Conservation (phyloP, 345 rosid species). For the Clausena lansium region DNA sequence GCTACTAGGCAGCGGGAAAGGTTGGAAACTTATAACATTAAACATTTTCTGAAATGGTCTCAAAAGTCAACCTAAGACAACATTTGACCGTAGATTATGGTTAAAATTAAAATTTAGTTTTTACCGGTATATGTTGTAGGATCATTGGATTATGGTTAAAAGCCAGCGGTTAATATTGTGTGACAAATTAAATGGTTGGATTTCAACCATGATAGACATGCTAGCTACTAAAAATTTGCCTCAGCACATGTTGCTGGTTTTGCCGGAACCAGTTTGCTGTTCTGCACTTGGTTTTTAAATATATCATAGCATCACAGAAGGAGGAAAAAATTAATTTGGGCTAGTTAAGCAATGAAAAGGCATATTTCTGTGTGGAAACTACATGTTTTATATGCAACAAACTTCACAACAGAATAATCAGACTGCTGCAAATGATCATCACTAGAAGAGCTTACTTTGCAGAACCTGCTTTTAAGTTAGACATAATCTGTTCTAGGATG, state of each 20-base stretch:
- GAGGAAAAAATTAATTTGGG: background rate
- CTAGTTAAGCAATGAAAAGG: background rate
- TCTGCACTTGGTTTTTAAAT: background rate
- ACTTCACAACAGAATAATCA: background rate
- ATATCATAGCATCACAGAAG: background rate
- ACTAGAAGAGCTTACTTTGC: background rate
- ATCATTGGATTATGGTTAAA: background rate
- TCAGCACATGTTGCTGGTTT: background rate
- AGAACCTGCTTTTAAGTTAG: background rate
- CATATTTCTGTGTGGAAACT: background rate
- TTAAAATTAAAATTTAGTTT: slow-evolving; percentile 1
- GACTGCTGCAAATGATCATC: slow-evolving; percentile 5
- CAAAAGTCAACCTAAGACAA: background rate
- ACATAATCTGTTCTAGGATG: background rate
- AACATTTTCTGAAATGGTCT: background rate
- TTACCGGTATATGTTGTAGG: background rate
- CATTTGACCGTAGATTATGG: slow-evolving; percentile 10
- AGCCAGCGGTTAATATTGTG: too few species aligned
- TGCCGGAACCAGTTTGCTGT: background rate
- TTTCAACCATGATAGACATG: background rate
- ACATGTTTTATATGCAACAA: background rate
- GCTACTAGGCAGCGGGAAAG: slow-evolving; percentile 84
- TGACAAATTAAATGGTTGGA: background rate
- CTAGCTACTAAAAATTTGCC: background rate
- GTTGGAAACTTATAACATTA: slow-evolving; percentile 38